phyloP scores from a whole-genome alignment of 2,329 filamentous ascomycete genomes.

The Fusarium palustre region DNA sequence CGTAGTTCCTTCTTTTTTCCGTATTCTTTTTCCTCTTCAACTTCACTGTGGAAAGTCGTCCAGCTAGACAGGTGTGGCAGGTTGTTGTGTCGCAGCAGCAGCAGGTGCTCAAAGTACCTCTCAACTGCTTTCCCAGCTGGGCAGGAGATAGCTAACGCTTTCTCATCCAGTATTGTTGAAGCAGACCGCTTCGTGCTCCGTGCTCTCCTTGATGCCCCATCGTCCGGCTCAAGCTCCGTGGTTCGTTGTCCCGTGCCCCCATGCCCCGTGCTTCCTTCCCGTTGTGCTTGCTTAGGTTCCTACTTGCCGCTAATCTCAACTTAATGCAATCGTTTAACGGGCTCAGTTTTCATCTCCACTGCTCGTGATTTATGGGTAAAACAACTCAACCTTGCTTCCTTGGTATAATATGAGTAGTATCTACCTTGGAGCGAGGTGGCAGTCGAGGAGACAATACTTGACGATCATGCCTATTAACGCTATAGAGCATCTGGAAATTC shows the following conservation, averaged over 20 bases:
- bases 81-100: not conserved
- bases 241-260: slow-evolving; percentile 28
- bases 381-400: too few species aligned
- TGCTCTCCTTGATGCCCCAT: slow-evolving; percentile 31
- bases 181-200: slow-evolving; percentile 28
- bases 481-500: not conserved
- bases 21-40: not conserved
- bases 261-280: slow-evolving; percentile 37
- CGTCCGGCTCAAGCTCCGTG: slow-evolving; percentile 36
- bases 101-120: slow-evolving; percentile 6
- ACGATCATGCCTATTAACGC: not conserved
- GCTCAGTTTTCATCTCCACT: slow-evolving; percentile 1
- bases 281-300: slow-evolving; percentile 20
- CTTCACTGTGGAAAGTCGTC: not conserved
- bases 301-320: slow-evolving; percentile 29
- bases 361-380: not conserved
- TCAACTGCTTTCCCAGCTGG: slow-evolving; percentile 36
- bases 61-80: not conserved
- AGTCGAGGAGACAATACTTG: not conserved
- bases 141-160: slow-evolving; percentile 33
- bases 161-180: slow-evolving; percentile 17
- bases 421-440: not conserved
- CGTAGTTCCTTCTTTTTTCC: slow-evolving; percentile 17
- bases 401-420: not conserved
- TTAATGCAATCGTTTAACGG: not conserved